Base-by-base conservation (phyloP, 2,329 filamentous ascomycete species). In the Neonectria hederae region DNA sequence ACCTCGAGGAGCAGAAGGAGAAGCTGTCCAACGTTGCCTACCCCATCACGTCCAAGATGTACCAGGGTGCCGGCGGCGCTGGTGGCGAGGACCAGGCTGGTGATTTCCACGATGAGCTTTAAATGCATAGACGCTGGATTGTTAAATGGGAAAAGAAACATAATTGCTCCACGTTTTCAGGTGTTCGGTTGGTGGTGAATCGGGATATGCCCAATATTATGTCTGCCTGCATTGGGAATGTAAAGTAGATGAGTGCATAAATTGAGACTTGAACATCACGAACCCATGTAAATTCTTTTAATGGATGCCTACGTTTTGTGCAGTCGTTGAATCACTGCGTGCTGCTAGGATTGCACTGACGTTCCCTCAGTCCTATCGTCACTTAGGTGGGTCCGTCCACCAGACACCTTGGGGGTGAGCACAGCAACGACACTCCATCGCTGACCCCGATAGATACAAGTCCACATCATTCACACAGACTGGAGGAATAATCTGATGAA, bases 1-100 rank as follows among this genome's bases (percentile, higher is more conserved):
- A 98, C 86, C 97, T 98, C 76, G 94, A 97, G 83, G 96, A 99
- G 89, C 95, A 98, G 87, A 97, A 97, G 87, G 95, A 99, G 92
- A 97, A 97, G 89, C 89, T 99, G 73, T 97, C 92, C 76, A 92
- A 92, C 81, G 92, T 97, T 70, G 96, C 96, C 59, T 97, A 98
- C 86, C 96, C 96, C 73, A 99, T 99, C 84, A 99, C 96, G 75
- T 97, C 93, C 86, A 99, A 99, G 90, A 88, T 97, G 77, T 97
- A 97, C 86, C 81, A 85, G 74, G 85, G 86, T 76, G 89, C 88
- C 74, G 81, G 78, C 57, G 90, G 87, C 72, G 89, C 86, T 68
- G 87, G 85, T 72, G 87, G 84, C 63, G 73, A 69, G 68, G 91
- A 89, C 66, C 91, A 93, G 71, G 92, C 94, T 72, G 92, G 90